Evolutionary conservation across 1,139 yeast genomes (phyloP), one percentile per base, ranked within the genome.

Genomic region (Lodderomyces margitis): DNA sequence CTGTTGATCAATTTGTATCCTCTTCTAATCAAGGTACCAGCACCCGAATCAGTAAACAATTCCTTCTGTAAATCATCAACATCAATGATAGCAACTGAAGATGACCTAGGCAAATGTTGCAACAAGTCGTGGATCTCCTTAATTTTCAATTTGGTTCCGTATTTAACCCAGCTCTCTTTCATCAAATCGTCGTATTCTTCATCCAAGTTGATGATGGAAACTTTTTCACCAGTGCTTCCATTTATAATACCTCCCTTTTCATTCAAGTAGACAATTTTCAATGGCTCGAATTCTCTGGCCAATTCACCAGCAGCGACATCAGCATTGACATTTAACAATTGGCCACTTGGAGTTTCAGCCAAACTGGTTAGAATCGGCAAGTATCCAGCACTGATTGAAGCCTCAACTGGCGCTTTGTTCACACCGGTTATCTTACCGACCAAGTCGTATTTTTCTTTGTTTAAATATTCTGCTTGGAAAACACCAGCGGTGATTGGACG

Each of bases 401-500:
- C 95, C 62, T 92, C 98, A 46, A 92, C 83, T 34, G 98, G 88
- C 9, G 86, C 80, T 64, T 89, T 92, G 68, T 88, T 87, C 25
- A 92, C 97, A 34, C 83, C 76, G 42, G 78, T 81, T 59, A 94
- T 85, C 58, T 86, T 83, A 43, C 99, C 99, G 40, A 92, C 99
- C 45, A 92, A 75, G 59, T 91, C 83, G 67, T 92, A 92, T 64
- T 89, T 91, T 8, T 84, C 89, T 64, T 88, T 77, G 62, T 92
- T 96, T 53, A 92, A 75, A 63, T 88, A 92, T 38, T 88, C 89
- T 39, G 98, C 99, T 44, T 84, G 80, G 67, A 92, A 94, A 12
- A 94, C 98, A 55, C 99, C 99, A 34, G 96, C 94, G 37, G 98
- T 92, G 57, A 92, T 92, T 42, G 99, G 99, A 66, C 99, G 82